Conservation (phyloP, 2,329 filamentous ascomycete species). For the Aspergillus amoenus region DNA sequence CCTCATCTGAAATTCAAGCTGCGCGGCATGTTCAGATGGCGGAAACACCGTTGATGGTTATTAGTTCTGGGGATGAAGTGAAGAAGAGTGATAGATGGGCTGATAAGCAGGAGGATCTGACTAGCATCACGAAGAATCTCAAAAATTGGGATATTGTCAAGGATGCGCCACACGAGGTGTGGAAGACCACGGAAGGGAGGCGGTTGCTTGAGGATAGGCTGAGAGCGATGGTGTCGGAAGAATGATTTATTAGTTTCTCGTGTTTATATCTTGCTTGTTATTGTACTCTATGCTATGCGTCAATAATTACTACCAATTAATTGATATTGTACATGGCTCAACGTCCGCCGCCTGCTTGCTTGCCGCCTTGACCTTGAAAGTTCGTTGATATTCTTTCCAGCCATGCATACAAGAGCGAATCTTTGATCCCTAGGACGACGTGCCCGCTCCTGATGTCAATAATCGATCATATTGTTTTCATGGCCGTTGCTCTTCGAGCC, state of each 20-base stretch:
- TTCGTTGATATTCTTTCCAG: too few relatives aligned
- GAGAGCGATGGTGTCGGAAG: slow-evolving; percentile 58
- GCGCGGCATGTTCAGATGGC: slow-evolving; percentile 75
- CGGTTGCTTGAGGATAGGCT: slow-evolving; percentile 76
- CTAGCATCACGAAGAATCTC: slow-evolving; percentile 74
- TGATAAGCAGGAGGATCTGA: slow-evolving; percentile 79
- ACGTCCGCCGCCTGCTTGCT: too few relatives aligned
- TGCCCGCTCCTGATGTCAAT: too few relatives aligned
- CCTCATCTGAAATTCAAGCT: slow-evolving; percentile 75
- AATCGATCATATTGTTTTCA: too few relatives aligned
- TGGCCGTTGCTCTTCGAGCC: too few relatives aligned
- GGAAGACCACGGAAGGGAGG: slow-evolving; percentile 72
- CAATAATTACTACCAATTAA: too few relatives aligned
- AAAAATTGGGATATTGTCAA: slow-evolving; percentile 83
- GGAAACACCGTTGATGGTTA: slow-evolving; percentile 73
- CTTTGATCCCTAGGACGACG: too few relatives aligned
- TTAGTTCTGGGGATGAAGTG: slow-evolving; percentile 76
- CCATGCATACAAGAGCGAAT: too few relatives aligned
- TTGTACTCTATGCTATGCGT: too few relatives aligned
- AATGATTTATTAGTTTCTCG: slow-evolving; percentile 5
- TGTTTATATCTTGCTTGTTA: not conserved
- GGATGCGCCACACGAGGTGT: slow-evolving; percentile 81
- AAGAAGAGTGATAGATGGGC: slow-evolving; percentile 71
- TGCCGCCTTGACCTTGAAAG: too few relatives aligned
- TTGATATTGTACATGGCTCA: too few relatives aligned